Conservation (phyloP, 192 early-diverging fungal species). For the Coemansia sp. region DNA sequence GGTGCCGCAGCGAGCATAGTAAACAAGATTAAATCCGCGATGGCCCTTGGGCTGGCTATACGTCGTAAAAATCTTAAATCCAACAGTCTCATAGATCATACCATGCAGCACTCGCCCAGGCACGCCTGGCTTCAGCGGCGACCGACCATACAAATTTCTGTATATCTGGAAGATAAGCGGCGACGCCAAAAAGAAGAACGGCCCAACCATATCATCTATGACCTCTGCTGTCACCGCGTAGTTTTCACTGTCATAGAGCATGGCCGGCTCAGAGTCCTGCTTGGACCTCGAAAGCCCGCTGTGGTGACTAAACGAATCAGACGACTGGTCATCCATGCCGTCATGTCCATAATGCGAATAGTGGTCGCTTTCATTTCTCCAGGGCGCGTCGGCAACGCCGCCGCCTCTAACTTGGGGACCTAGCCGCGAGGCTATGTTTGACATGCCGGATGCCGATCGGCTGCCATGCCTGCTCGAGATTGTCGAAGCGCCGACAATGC, state of each 20-base stretch:
- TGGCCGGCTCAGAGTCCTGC: background rate
- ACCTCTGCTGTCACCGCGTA: conserved; percentile 14
- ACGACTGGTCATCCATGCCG: background rate
- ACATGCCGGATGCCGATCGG: background rate
- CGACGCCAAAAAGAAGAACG: conserved; percentile 25
- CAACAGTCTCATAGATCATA: conserved; percentile 12
- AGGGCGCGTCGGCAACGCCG: background rate
- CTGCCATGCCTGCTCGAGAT: background rate
- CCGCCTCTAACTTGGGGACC: background rate
- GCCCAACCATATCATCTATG: conserved; percentile 21
- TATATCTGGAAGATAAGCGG: conserved; percentile 15
- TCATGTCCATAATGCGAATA: background rate
- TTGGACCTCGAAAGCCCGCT: background rate
- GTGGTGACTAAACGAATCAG: background rate
- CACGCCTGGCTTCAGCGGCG: conserved; percentile 11
- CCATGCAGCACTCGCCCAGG: conserved; percentile 1
- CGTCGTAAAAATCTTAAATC: conserved; percentile 15
- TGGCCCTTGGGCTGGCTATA: background rate
- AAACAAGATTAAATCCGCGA: background rate
- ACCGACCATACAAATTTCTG: conserved; percentile 18
- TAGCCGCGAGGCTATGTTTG: background rate
- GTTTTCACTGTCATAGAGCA: conserved; percentile 8
- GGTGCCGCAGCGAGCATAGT: conserved; percentile 3
- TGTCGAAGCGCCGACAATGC: conserved; percentile 8
- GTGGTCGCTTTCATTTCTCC: background rate